Evolutionary conservation across 208 protist genomes (phyloP).

Genomic region (Wallacemonas rigidus): DNA sequence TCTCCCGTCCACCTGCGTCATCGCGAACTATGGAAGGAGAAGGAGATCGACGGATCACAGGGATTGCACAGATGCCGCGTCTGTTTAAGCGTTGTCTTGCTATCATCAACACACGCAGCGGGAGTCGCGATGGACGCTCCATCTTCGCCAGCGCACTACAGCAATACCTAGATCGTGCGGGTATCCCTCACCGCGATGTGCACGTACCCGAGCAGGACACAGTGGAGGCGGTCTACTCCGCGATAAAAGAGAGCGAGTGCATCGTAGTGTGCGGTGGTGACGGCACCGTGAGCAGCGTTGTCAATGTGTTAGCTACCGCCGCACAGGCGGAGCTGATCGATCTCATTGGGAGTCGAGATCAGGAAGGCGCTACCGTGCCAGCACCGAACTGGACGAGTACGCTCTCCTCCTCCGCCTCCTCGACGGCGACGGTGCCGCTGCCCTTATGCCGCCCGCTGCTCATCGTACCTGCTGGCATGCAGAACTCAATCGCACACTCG

Average conservation of each 20-base stretch:
- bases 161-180: constrained; percentile 65
- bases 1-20: background rate
- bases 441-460: constrained; percentile 45
- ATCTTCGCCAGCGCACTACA: constrained; percentile 57
- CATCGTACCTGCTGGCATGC: constrained; percentile 66
- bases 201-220: constrained; percentile 46
- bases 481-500: constrained; percentile 79
- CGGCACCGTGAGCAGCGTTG: constrained; percentile 72
- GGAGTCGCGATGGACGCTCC: constrained; percentile 41
- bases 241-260: constrained; percentile 36
- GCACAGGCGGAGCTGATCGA: background rate
- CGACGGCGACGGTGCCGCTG: constrained; percentile 1
- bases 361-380: too few species aligned
- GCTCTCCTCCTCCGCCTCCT: background rate
- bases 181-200: constrained; percentile 70
- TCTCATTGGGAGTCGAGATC: too few species aligned
- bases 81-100: constrained; percentile 54
- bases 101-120: constrained; percentile 77
- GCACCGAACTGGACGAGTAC: background rate
- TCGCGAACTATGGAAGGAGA: too few species aligned
- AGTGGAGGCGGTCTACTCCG: constrained; percentile 22
- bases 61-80: constrained; percentile 15
- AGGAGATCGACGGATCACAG: too few species aligned
- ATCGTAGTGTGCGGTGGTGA: constrained; percentile 76
- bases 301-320: constrained; percentile 52